These are phyloP conservation scores for Mangifera indica DNA, from an alignment of 345 rosid species.

Conservation along the genomic window DNA sequence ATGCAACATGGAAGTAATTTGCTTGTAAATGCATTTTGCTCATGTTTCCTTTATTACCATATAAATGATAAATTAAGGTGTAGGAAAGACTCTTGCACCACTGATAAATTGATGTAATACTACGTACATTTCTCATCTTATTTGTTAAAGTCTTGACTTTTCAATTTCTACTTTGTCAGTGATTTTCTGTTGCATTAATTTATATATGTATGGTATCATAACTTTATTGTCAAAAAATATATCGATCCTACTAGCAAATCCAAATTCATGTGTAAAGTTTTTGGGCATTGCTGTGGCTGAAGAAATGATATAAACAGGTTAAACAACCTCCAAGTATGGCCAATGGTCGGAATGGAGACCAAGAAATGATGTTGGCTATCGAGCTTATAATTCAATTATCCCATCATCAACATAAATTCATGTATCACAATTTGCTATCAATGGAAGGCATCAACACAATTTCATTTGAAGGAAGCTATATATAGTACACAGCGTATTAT, in stretches of 20 bases:
- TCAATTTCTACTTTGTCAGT: too few species aligned
- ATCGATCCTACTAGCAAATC: not conserved
- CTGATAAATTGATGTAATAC: too few species aligned
- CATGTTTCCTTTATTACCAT: not conserved
- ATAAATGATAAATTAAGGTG: not conserved
- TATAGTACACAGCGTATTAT: not conserved
- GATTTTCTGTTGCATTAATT: too few species aligned
- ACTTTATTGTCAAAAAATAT: too few species aligned
- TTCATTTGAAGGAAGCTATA: not conserved
- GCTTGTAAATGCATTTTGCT: not conserved
- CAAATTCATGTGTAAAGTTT: not conserved
- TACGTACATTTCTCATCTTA: too few species aligned
- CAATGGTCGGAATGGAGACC: not conserved
- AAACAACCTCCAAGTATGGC: too few species aligned
- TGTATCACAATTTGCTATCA: constrained; percentile 5
- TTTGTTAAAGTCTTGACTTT: too few species aligned
- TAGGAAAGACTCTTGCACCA: not conserved
- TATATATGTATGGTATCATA: too few species aligned
- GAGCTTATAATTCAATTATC: not conserved
- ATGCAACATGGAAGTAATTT: not conserved
- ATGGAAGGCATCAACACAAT: not conserved
- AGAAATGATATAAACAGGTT: not conserved
- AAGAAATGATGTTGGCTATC: too few species aligned
- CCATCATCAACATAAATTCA: not conserved
- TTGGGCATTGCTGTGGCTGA: too few species aligned